phyloP scores from a whole-genome alignment of 345 rosid genomes.

The Moringa oleifera region DNA sequence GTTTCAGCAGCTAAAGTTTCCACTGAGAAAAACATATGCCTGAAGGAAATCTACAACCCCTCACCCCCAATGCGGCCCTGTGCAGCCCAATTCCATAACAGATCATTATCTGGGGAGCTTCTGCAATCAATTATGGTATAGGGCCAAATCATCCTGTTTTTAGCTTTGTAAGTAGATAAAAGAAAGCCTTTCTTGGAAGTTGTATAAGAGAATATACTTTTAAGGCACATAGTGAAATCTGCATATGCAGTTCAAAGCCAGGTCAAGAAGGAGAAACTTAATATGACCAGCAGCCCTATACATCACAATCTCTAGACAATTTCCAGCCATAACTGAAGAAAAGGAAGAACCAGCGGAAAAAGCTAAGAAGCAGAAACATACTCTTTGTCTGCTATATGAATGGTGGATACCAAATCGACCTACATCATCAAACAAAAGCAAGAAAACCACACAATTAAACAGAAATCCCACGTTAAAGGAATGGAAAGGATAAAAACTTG shows the following conservation, averaged over 20 bases:
- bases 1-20: not conserved
- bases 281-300: too few relatives aligned
- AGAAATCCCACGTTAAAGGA: too few relatives aligned
- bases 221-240: too few relatives aligned
- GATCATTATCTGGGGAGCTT: not conserved
- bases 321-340: too few relatives aligned
- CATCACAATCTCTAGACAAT: too few relatives aligned
- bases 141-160: not conserved
- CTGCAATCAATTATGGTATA: not conserved
- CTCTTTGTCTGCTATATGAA: slow-evolving; percentile 94
- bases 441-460: not conserved
- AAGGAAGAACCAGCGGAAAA: too few relatives aligned
- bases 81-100: not conserved
- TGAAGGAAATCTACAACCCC: not conserved
- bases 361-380: too few relatives aligned
- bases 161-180: too few relatives aligned
- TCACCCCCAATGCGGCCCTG: not conserved
- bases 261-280: too few relatives aligned
- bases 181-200: too few relatives aligned
- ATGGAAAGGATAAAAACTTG: not conserved
- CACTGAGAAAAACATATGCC: not conserved
- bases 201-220: too few relatives aligned
- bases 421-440: slow-evolving; percentile 18
- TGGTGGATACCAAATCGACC: slow-evolving; percentile 94
- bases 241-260: too few relatives aligned